Conservation (phyloP, 1,284 basidiomycete genomes). For the Gymnopus androsaceus region DNA sequence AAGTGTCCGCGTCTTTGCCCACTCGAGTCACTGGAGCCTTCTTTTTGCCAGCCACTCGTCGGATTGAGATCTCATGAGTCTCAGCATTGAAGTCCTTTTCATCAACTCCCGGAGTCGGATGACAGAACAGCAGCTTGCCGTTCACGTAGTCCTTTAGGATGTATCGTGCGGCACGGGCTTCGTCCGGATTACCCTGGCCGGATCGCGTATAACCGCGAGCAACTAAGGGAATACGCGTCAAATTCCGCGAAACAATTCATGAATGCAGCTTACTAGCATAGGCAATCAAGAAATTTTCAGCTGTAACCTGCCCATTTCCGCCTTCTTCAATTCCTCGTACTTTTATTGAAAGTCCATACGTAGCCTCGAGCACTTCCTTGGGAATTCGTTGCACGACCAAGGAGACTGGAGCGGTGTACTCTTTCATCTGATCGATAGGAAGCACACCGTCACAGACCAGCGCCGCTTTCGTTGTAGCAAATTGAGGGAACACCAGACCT, state of each 20-base stretch:
- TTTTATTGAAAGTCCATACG: slow-evolving; percentile 85
- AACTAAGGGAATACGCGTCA: slow-evolving; percentile 53
- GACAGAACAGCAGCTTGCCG: slow-evolving; percentile 89
- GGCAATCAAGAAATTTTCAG: slow-evolving; percentile 83
- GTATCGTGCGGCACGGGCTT: slow-evolving; percentile 90
- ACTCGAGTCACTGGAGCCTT: slow-evolving; percentile 85
- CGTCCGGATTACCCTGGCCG: slow-evolving; percentile 97
- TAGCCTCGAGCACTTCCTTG: slow-evolving; percentile 83
- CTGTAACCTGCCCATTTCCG: slow-evolving; percentile 77
- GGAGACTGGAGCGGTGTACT: slow-evolving; percentile 86
- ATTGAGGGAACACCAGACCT: slow-evolving; percentile 97
- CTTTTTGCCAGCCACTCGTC: slow-evolving; percentile 71
- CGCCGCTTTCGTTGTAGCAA: slow-evolving; percentile 93
- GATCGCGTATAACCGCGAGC: slow-evolving; percentile 92
- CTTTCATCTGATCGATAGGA: slow-evolving; percentile 97
- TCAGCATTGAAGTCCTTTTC: slow-evolving; percentile 79
- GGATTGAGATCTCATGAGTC: slow-evolving; percentile 66
- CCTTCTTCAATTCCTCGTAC: slow-evolving; percentile 78
- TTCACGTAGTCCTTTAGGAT: slow-evolving; percentile 98
- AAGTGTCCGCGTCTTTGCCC: slow-evolving; percentile 81
- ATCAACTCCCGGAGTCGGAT: slow-evolving; percentile 77
- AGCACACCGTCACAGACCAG: slow-evolving; percentile 96
- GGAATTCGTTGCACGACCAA: slow-evolving; percentile 85
- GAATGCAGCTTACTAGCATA: slow-evolving; percentile 80
- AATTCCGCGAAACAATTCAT: not conserved